Evolutionary conservation across 2,329 filamentous ascomycete genomes (phyloP).

Genomic region (Zalaria sp.): DNA sequence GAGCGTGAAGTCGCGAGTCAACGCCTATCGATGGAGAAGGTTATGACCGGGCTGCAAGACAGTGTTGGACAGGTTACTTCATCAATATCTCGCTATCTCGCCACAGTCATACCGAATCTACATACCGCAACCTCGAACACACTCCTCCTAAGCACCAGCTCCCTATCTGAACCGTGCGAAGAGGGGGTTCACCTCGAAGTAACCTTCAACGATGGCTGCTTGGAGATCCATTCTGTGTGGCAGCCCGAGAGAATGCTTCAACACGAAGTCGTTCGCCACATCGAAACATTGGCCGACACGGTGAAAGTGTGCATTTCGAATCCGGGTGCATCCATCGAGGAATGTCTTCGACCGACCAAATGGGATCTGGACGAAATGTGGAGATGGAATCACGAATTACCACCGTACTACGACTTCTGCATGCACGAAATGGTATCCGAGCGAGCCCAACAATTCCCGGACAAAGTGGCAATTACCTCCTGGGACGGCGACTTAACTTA

Average conservation of each 20-base stretch:
- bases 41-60: conserved; percentile 20
- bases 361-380: conserved; percentile 9
- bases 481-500: conserved; percentile 16
- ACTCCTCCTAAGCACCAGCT: conserved; percentile 3
- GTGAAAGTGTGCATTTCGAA: conserved; percentile 2
- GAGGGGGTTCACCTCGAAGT: conserved; percentile 1
- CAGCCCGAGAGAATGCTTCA: conserved; percentile 4
- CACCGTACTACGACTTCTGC: conserved; percentile 6
- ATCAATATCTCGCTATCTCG: conserved; percentile 11
- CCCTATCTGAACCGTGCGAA: neutral
- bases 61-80: conserved; percentile 14
- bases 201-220: neutral
- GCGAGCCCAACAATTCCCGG: conserved; percentile 6
- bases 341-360: conserved; percentile 1
- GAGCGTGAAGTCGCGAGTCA: conserved; percentile 8
- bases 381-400: conserved; percentile 7
- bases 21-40: conserved; percentile 16
- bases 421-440: conserved; percentile 10
- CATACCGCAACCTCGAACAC: neutral
- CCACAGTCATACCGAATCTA: conserved; percentile 8
- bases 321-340: conserved; percentile 12
- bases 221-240: conserved; percentile 3
- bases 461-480: conserved; percentile 12
- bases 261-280: conserved; percentile 4
- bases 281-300: conserved; percentile 5